Evolutionary conservation across 2,329 filamentous ascomycete species (phyloP), one percentile per base, ranked within the genome.

Genomic region (Stenocarpella maydis): DNA sequence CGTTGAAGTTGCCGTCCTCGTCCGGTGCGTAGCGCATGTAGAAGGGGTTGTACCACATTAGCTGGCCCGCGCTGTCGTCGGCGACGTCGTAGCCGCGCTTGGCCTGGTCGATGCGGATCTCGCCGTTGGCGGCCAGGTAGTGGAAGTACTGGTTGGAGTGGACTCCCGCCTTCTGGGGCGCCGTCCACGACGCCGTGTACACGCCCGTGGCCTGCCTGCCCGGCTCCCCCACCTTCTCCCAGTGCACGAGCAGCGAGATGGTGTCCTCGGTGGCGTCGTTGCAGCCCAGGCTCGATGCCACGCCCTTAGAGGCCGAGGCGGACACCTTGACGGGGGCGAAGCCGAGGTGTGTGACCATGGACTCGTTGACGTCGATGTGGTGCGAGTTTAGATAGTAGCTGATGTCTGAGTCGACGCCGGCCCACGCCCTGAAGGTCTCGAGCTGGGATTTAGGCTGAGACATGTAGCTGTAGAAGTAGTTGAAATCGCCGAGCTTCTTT

Each of bases 381-480:
- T 98, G 95, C 73, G 90, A 94, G 86, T 98, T 98, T 74, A 98
- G 88, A 82, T 98, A 98, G 85, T 98, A 98, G 12, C 91, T 95
- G 76, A 98, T 98, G 80, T 98, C 95, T 37, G 91, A 95, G 75
- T 97, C 94, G 76, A 91, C 90, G 72, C 95, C 95, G 0, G 95
- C 95, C 94, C 94, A 97, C 3, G 94, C 92, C 81, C 94, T 95
- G 89, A 97, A 97, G 0, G 94, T 97, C 85, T 97, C 92, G 58
- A 97, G 88, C 82, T 97, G 94, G 63, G 87, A 93, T 83, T 97
- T 97, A 71, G 91, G 92, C 85, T 97, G 94, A 61, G 90, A 93
- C 94, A 97, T 97, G 87, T 98, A 98, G 75, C 89, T 92, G 87
- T 97, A 98, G 80, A 97, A 98, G 86, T 98, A 98, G 85, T 97